Evolutionary conservation across 2,329 filamentous ascomycete genomes (phyloP).

Genomic region (Monosporascus sp.): DNA sequence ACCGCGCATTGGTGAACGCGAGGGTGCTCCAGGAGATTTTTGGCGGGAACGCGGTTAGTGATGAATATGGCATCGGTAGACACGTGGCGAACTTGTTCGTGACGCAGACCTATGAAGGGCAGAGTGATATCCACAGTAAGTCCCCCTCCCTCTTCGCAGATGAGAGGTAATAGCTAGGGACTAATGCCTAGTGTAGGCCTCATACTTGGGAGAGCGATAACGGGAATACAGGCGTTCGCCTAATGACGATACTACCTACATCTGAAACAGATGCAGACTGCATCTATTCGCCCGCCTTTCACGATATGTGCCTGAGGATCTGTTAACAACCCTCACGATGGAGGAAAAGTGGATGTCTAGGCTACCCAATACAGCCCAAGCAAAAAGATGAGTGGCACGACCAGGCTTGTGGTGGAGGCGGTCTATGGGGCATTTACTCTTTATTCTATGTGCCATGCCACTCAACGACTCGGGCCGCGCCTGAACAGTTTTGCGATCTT

Average conservation of each 20-base stretch:
- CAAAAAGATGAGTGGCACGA: too few species aligned
- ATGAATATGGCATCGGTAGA: constrained; percentile 91
- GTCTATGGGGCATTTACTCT: too few species aligned
- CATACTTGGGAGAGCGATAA: constrained; percentile 61
- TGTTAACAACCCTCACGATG: too few species aligned
- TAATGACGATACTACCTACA: constrained; percentile 44
- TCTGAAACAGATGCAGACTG: not conserved
- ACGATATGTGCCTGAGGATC: not conserved
- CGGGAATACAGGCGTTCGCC: constrained; percentile 69
- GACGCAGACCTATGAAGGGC: constrained; percentile 95
- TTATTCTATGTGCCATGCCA: too few species aligned
- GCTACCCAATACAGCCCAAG: too few species aligned
- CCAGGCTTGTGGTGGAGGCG: too few species aligned
- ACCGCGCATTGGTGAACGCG: constrained; percentile 75
- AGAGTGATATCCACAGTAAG: constrained; percentile 95
- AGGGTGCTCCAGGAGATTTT: constrained; percentile 88
- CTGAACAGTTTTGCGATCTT: too few species aligned
- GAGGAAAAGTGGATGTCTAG: too few species aligned
- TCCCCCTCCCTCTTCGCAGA: constrained; percentile 15
- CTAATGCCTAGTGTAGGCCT: constrained; percentile 42
- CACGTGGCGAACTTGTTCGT: constrained; percentile 97
- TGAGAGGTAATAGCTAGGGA: not conserved
- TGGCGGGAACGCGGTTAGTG: constrained; percentile 95
- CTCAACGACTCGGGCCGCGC: too few species aligned
- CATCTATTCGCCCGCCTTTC: not conserved